phyloP scores from a whole-genome alignment of 805 yeast genomes.

The Spathaspora hagerdaliae region DNA sequence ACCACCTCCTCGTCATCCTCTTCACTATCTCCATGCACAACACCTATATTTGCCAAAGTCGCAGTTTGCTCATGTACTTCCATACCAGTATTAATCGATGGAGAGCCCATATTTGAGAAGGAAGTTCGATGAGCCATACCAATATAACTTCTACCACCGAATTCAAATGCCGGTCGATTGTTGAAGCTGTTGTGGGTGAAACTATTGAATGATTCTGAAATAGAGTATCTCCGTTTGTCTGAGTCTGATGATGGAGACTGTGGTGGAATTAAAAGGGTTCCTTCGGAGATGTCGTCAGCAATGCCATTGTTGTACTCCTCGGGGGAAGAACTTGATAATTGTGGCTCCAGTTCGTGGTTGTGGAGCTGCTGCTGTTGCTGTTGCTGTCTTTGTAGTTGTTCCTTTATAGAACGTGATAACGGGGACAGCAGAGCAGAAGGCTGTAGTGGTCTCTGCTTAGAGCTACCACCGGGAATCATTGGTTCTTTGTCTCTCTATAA shows the following conservation, averaged over 20 bases:
- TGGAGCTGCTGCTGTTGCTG: too few species aligned
- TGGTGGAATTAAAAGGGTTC: not conserved
- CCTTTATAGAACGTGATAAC: too few species aligned
- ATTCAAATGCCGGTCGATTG: constrained; percentile 25
- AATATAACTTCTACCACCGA: constrained; percentile 41
- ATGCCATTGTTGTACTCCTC: too few species aligned
- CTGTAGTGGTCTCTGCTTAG: too few species aligned
- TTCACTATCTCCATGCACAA: constrained; percentile 32
- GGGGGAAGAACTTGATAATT: too few species aligned
- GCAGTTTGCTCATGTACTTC: constrained; percentile 57
- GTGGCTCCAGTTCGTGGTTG: too few species aligned
- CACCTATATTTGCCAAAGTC: constrained; percentile 53
- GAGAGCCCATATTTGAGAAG: constrained; percentile 24
- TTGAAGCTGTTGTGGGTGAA: constrained; percentile 7
- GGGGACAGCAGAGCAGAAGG: too few species aligned
- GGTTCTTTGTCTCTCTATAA: too few species aligned
- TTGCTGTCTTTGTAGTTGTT: too few species aligned
- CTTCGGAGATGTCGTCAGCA: too few species aligned
- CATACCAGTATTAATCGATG: constrained; percentile 44
- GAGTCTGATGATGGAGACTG: not conserved
- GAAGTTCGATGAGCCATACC: constrained; percentile 25
- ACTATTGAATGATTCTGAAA: constrained; percentile 16
- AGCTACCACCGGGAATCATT: too few species aligned
- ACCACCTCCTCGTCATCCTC: constrained; percentile 9
- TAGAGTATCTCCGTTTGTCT: constrained; percentile 3